Conservation (phyloP, 441 rosid genomes). For the Pelargonium myrrhifolium region DNA sequence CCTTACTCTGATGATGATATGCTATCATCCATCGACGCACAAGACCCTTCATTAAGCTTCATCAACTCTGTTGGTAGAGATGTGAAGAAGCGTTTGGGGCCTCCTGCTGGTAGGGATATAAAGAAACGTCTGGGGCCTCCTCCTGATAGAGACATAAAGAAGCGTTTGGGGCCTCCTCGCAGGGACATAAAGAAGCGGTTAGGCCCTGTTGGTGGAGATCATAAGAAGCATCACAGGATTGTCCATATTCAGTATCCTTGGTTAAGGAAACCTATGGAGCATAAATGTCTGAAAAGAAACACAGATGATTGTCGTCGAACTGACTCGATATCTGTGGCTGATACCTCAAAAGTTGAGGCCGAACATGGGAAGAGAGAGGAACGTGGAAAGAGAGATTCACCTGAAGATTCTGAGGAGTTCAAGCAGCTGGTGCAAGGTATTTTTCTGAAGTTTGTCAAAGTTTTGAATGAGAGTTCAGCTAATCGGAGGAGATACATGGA, state of each 20-base stretch:
- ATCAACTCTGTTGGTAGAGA: conserved; percentile 12
- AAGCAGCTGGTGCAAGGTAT: conserved; percentile 29
- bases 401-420: conserved; percentile 36
- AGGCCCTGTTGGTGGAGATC: background rate
- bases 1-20: conserved; percentile 6
- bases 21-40: conserved; percentile 15
- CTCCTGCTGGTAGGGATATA: conserved; percentile 15
- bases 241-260: conserved; percentile 17
- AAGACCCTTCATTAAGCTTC: conserved; percentile 18
- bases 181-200: conserved; percentile 16
- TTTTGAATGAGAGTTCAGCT: conserved; percentile 38
- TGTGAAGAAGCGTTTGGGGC: conserved; percentile 18
- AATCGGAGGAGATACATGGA: conserved; percentile 32
- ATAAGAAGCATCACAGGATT: background rate
- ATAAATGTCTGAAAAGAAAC: background rate
- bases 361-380: conserved; percentile 8
- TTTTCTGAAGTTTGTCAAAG: conserved; percentile 40
- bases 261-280: conserved; percentile 9
- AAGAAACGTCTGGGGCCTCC: conserved; percentile 5
- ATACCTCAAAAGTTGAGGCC: conserved; percentile 12
- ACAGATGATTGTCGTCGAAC: conserved; percentile 16
- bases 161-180: conserved; percentile 12
- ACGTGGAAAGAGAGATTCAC: conserved; percentile 17
- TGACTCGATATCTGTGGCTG: conserved; percentile 12
- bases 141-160: conserved; percentile 11